phyloP scores from a whole-genome alignment of 75 land plant species.

The Picea glauca region DNA sequence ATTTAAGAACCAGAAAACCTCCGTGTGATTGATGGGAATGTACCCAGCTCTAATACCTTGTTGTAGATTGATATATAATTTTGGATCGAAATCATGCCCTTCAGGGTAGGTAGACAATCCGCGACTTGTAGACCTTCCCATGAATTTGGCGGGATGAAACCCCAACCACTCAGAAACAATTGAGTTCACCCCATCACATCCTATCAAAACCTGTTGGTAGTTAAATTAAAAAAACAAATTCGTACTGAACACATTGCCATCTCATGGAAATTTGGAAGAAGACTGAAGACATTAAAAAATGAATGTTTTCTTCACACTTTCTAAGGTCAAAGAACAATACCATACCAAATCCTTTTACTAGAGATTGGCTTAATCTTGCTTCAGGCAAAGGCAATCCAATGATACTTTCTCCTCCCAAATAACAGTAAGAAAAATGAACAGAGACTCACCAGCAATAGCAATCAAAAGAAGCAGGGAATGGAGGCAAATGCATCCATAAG shows the following conservation, averaged over 20 bases:
- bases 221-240: background rate
- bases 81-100: constrained; percentile 23
- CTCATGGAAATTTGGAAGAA: background rate
- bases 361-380: background rate
- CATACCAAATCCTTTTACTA: background rate
- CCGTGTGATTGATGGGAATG: constrained; percentile 20
- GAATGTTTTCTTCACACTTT: background rate
- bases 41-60: constrained; percentile 18
- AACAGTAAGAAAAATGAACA: background rate
- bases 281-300: background rate
- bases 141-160: constrained; percentile 9
- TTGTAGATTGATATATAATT: constrained; percentile 10
- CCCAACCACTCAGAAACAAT: constrained; percentile 30
- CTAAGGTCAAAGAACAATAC: background rate
- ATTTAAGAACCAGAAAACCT: constrained; percentile 39
- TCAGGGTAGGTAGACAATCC: constrained; percentile 32
- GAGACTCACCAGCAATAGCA: background rate
- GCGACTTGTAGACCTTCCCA: constrained; percentile 18
- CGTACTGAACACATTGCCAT: background rate
- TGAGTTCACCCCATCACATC: constrained; percentile 51
- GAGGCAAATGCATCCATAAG: background rate
- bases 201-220: constrained; percentile 27
- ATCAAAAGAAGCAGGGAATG: background rate
- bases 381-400: background rate
- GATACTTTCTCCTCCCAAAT: background rate